phyloP scores from a whole-genome alignment of 176 grass and related monocot species.

The Phoenix roebelenii region DNA sequence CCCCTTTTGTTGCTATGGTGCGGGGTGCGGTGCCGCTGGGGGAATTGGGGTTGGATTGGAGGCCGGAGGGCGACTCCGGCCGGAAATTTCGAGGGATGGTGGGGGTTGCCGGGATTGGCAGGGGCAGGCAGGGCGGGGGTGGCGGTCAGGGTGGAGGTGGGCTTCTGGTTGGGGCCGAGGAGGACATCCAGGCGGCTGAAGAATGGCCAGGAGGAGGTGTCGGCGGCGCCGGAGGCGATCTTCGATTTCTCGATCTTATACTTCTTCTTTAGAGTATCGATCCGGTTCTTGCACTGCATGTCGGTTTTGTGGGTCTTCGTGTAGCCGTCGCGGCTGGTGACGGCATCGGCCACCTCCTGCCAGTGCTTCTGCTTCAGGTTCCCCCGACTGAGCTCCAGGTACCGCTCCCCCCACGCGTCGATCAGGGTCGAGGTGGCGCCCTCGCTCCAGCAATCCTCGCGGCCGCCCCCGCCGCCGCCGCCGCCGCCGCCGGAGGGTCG shows the following conservation, averaged over 20 bases:
- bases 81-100: constrained; percentile 2
- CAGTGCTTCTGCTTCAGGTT: constrained; percentile 92
- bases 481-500: constrained; percentile 19
- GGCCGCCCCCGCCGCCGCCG: constrained; percentile 33
- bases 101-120: constrained; percentile 21
- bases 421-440: constrained; percentile 77
- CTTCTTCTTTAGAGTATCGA: constrained; percentile 99
- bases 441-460: constrained; percentile 98
- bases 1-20: constrained; percentile 19
- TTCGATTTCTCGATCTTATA: constrained; percentile 90
- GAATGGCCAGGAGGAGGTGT: constrained; percentile 67
- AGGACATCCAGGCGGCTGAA: constrained; percentile 63
- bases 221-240: constrained; percentile 1
- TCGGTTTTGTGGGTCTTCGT: constrained; percentile 69
- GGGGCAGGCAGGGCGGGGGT: neutral
- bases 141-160: neutral
- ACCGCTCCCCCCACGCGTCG: constrained; percentile 93
- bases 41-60: constrained; percentile 32
- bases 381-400: constrained; percentile 80
- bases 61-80: constrained; percentile 23
- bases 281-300: constrained; percentile 96
- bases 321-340: constrained; percentile 76
- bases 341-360: constrained; percentile 95
- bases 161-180: constrained; percentile 55
- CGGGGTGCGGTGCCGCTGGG: constrained; percentile 51